Conservation (phyloP, 2,329 filamentous ascomycete species). For the Xylaria sp. region DNA sequence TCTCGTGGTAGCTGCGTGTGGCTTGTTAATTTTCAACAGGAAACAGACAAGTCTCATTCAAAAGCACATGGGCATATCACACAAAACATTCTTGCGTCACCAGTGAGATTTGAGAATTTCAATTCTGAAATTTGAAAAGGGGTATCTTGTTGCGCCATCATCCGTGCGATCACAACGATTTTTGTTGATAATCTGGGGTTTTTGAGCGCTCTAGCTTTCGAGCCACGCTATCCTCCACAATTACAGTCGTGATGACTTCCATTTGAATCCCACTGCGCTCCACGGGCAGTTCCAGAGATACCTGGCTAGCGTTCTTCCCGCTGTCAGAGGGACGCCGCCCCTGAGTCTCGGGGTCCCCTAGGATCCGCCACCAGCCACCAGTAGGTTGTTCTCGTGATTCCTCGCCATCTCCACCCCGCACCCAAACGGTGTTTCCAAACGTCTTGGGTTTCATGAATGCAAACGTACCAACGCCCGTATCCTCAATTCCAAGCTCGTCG, state of each 20-base stretch:
- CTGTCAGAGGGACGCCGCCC: slow-evolving; percentile 10
- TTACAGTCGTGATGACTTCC: slow-evolving; percentile 40
- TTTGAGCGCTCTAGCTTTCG: background rate
- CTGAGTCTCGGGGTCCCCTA: slow-evolving; percentile 28
- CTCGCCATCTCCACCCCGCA: slow-evolving; percentile 33
- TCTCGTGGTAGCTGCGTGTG: too few relatives aligned
- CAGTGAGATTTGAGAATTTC: background rate
- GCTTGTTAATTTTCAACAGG: too few relatives aligned
- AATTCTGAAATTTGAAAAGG: background rate
- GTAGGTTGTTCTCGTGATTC: slow-evolving; percentile 23
- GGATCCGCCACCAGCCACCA: slow-evolving; percentile 28
- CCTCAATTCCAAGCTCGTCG: slow-evolving; percentile 41
- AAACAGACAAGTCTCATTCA: background rate
- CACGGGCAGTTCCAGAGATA: slow-evolving; percentile 29
- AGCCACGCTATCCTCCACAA: slow-evolving; percentile 35
- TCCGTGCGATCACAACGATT: background rate
- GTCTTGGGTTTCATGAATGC: slow-evolving; percentile 48
- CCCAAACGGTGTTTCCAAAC: slow-evolving; percentile 43
- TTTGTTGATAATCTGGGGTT: slow-evolving; percentile 6
- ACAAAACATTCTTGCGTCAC: background rate
- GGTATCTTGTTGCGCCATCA: slow-evolving; percentile 13
- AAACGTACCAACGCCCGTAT: slow-evolving; percentile 59
- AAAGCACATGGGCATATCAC: too few relatives aligned
- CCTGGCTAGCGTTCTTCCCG: slow-evolving; percentile 33
- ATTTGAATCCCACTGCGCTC: slow-evolving; percentile 38